A percentile compares a stretch with the other conserved stretches of the same genome.
These are phyloP conservation scores for Trichocomaceae sp. DNA, from an alignment of 2,329 filamentous ascomycete genomes.

Conservation along the genomic window DNA sequence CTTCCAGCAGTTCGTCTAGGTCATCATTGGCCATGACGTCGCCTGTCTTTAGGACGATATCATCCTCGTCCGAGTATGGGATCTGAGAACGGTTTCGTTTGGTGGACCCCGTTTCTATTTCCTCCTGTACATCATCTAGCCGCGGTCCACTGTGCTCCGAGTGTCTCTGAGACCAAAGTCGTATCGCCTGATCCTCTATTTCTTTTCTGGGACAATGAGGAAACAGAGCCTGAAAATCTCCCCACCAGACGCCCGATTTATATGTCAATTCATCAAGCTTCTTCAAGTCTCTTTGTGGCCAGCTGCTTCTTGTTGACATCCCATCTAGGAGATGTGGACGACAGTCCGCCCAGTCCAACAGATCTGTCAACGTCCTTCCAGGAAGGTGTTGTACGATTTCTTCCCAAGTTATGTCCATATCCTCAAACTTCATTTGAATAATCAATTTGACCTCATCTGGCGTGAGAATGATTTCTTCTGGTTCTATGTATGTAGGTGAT, in stretches of 20 bases:
- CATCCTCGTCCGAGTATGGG: slow-evolving; percentile 5
- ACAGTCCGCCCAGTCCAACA: slow-evolving; percentile 22
- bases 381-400: slow-evolving; percentile 27
- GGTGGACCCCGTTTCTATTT: neutral
- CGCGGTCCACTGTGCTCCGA: neutral
- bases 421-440: slow-evolving; percentile 23
- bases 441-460: slow-evolving; percentile 29
- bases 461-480: slow-evolving; percentile 18
- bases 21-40: slow-evolving; percentile 6
- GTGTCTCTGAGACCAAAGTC: slow-evolving; percentile 22
- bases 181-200: slow-evolving; percentile 30
- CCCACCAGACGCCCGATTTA: slow-evolving; percentile 26
- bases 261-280: slow-evolving; percentile 23
- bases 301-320: slow-evolving; percentile 22
- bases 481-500: slow-evolving; percentile 16
- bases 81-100: neutral
- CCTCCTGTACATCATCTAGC: neutral
- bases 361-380: slow-evolving; percentile 16
- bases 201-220: slow-evolving; percentile 25
- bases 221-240: slow-evolving; percentile 22
- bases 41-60: neutral
- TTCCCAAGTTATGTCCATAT: slow-evolving; percentile 22
- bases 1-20: slow-evolving; percentile 14
- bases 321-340: slow-evolving; percentile 28
- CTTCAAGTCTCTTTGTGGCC: slow-evolving; percentile 25